Evolutionary conservation across 176 grass and related monocot genomes (phyloP), one percentile per base, ranked within the genome.

Genomic region (Triticum dicoccoides): DNA sequence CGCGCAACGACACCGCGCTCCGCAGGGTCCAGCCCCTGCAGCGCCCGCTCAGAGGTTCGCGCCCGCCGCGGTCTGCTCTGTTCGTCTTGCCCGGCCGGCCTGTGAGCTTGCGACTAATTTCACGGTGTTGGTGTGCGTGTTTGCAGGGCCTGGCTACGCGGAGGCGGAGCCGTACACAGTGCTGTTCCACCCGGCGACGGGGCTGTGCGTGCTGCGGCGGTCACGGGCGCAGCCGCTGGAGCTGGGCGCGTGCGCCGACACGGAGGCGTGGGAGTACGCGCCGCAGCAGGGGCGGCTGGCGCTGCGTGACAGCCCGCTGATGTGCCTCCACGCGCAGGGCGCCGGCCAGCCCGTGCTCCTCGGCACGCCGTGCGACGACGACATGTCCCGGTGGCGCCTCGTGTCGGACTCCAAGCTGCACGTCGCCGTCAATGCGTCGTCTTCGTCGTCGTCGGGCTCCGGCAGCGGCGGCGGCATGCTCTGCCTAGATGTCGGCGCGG

Each of bases 401-500:
- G 69, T 93, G 42, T 95, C 93, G 4, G 93, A 87, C 71, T 95
- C 93, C 62, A 92, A 86, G 86, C 89, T 95, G 91, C 93, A 95
- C 83, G 5, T 95, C 27, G 88, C 92, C 8, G 79, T 86, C 18
- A 81, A 83, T 35, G 61, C 68, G 1, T 71, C 92, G 14, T 62
- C 83, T 5, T 54, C 84, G 2, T 71, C 92, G 8, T 63, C 83
- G 2, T 65, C 84, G 0, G 42, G 25, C 10, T 32, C 35, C 37
- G 80, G 10, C 27, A 1, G 32, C 0, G 56, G 49, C 11, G 15
- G 24, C 39, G 85, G 17, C 41, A n/a, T 76, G 51, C 73, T 95
- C 65, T 98, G 96, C 87, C 87, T 95, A 68, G 93, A 98, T 78
- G 89, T 98, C 18, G 93, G 76, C 65, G 63, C n/a, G 3, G 91